These are phyloP conservation scores for Rhododendron ferrugineum DNA, from an alignment of 148 eudicot genomes.

Conservation along the genomic window DNA sequence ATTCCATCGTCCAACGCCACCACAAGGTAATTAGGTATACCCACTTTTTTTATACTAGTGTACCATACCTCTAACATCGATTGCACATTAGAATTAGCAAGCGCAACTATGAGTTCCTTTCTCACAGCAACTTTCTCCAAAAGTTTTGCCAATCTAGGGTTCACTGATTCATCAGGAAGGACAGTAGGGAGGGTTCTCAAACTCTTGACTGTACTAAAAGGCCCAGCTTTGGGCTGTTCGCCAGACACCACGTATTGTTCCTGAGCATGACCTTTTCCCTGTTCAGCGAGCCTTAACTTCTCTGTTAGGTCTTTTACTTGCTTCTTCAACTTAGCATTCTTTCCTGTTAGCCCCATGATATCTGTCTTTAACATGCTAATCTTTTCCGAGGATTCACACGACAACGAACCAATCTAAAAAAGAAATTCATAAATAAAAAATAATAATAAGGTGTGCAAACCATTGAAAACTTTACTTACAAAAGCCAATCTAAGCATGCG, in stretches of 20 bases:
- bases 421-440: not conserved
- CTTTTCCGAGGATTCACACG: conserved; percentile 56
- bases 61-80: conserved; percentile 67
- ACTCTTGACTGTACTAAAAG: conserved; percentile 83
- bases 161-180: conserved; percentile 69
- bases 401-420: conserved; percentile 26
- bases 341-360: conserved; percentile 39
- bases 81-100: conserved; percentile 85
- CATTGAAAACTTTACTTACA: not conserved
- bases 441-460: not conserved
- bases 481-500: not conserved
- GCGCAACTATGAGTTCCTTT: conserved; percentile 77
- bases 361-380: conserved; percentile 56
- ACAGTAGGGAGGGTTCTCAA: conserved; percentile 82
- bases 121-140: conserved; percentile 53
- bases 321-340: conserved; percentile 63
- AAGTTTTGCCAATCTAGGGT: conserved; percentile 79
- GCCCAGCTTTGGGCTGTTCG: conserved; percentile 71
- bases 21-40: conserved; percentile 72
- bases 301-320: conserved; percentile 58
- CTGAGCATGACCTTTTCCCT: conserved; percentile 52
- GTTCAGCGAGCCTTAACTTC: conserved; percentile 57
- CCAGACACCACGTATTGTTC: conserved; percentile 51
- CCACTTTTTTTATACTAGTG: conserved; percentile 64
- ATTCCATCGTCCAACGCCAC: conserved; percentile 81